Percentiles rank a stretch among this genome's conserved stretches.
phyloP scores from a whole-genome alignment of 768 basidiomycete species.

The Russula emetica region DNA sequence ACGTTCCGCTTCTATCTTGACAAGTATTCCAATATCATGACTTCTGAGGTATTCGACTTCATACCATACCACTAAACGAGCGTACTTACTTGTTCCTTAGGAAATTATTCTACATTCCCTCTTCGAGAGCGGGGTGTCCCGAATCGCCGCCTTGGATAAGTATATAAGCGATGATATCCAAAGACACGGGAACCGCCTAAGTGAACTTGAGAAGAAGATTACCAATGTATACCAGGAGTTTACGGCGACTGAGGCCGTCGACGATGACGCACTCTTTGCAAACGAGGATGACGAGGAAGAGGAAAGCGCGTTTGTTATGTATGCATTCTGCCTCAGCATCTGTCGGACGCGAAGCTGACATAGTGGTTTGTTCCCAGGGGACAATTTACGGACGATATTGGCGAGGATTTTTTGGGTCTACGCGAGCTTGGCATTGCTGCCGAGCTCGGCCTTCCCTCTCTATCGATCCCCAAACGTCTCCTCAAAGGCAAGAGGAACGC shows the following conservation, averaged over 20 bases:
- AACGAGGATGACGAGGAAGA: slow-evolving; percentile 56
- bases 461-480: slow-evolving; percentile 75
- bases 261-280: slow-evolving; percentile 58
- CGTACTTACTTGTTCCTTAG: slow-evolving; percentile 39
- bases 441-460: slow-evolving; percentile 73
- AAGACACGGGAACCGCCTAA: slow-evolving; percentile 69
- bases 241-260: slow-evolving; percentile 47
- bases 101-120: slow-evolving; percentile 91
- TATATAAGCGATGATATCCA: slow-evolving; percentile 89
- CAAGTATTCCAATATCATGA: slow-evolving; percentile 75
- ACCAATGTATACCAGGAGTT: slow-evolving; percentile 73
- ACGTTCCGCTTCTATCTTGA: slow-evolving; percentile 80
- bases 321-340: slow-evolving; percentile 29
- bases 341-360: slow-evolving; percentile 8
- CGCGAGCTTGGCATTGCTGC: slow-evolving; percentile 82
- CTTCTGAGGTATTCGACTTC: slow-evolving; percentile 59
- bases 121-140: slow-evolving; percentile 81
- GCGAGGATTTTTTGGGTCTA: slow-evolving; percentile 91
- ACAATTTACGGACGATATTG: slow-evolving; percentile 81
- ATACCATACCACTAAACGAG: neutral
- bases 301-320: slow-evolving; percentile 64
- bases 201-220: slow-evolving; percentile 83
- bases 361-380: slow-evolving; percentile 45
- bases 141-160: slow-evolving; percentile 73
- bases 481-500: slow-evolving; percentile 50